Base-by-base conservation (phyloP, 495 filamentous ascomycete species). In the Rhizodiscina lignyota region DNA sequence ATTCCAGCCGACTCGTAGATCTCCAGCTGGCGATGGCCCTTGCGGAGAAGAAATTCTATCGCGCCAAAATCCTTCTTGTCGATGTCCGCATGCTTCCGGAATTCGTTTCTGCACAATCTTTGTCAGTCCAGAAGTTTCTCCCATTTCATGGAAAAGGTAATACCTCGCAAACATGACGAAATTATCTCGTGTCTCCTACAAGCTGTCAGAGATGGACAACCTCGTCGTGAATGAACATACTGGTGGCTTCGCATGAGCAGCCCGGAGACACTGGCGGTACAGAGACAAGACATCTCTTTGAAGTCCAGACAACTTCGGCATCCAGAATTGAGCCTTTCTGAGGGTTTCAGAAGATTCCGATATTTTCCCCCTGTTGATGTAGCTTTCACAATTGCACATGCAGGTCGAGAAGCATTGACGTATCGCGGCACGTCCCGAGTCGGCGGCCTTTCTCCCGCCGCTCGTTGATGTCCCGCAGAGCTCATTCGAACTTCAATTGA, bases 1-100 rank as follows among this genome's bases (percentile, higher is more conserved):
- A 94, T 82, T 2, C 78, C 80, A 17, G 84, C 75, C 4, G 74
- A 70, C 13, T 77, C 72, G 57, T 91, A 96, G 37, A 76, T 70
- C 35, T 94, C 85, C 18, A 97, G 58, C 55, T 96, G 85, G 35
- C 81, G 70, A 21, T 72, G 66, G 26, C 89, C 89, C 50, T 80
- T 86, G 30, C 87, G 70, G 21, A 97, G 51, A 3, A 94, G 61
- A 58, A 81, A 91, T 55, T 97, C 89, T 39, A 97, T 76, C 2
- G 85, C 70, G 29, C 59, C 58, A 55, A 96, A 96, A 51, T 96
- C 84, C 51, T 80, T 87, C 58, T 83, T 94, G 55, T 77, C 74
- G 23, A 94, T 49, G 16, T 51, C 49, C 2, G 72, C 48, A 47
- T 83, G 63, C 47, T 78, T 77, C 30, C 74, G 58, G 44, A 97